Conservation (phyloP, 257 asterid genomes). For the Capsicum baccatum region DNA sequence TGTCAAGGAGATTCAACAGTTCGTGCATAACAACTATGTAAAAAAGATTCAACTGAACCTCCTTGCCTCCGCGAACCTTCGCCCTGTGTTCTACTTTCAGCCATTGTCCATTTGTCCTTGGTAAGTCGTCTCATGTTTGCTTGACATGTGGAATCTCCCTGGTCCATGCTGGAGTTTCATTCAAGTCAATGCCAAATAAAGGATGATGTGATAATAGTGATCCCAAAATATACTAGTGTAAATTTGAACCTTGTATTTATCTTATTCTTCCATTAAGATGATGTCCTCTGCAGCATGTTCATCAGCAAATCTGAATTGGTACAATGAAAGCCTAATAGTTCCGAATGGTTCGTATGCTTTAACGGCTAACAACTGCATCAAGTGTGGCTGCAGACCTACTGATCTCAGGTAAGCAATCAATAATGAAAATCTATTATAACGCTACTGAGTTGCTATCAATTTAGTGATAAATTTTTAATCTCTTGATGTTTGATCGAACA, state of each 20-base stretch:
- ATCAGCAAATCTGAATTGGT: slow-evolving; percentile 35
- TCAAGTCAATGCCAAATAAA: neutral
- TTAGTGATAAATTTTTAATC: neutral
- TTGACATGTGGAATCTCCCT: neutral
- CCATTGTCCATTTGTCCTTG: neutral
- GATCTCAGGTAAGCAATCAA: slow-evolving; percentile 24
- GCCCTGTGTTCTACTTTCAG: neutral
- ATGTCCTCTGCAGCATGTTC: slow-evolving; percentile 34
- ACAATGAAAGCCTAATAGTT: slow-evolving; percentile 37
- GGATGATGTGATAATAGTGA: neutral
- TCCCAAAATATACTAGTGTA: neutral
- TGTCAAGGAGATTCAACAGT: too few relatives aligned
- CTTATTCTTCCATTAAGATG: neutral
- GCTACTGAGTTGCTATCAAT: neutral
- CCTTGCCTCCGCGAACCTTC: neutral
- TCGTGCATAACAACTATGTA: too few relatives aligned
- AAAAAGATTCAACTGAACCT: too few relatives aligned
- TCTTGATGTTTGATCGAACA: neutral
- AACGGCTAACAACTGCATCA: slow-evolving; percentile 34
- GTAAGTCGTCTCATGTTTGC: too few relatives aligned
- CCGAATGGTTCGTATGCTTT: slow-evolving; percentile 36
- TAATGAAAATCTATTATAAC: neutral
- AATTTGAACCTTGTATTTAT: neutral
- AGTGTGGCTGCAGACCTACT: slow-evolving; percentile 31
- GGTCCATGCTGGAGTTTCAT: neutral